Base-by-base conservation (phyloP, 2,329 filamentous ascomycete species). In the Pestalotiopsis sp. region DNA sequence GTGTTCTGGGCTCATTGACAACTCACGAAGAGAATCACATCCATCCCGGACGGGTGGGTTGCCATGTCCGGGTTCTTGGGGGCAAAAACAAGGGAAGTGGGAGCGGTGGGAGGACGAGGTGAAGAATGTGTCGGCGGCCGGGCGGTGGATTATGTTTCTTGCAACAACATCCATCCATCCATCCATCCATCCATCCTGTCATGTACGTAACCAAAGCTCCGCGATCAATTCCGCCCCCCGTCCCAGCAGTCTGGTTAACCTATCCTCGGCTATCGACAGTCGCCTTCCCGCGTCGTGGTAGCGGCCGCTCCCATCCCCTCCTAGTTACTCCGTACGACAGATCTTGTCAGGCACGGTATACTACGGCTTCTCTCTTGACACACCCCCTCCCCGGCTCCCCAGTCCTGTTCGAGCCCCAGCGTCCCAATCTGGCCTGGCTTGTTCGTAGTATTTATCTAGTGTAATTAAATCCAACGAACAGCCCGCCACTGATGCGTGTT, bases 201-300 rank as follows among this genome's bases (percentile, higher is more conserved):
- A 59, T 59, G 57, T 59, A 27, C n/a, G 60, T 31, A 38, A 63
- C 38, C 38, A 38, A 27, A 36, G 31, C 20, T 20, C 45, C 45
- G 45, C 45, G 45, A 52, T n/a, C 45, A 52, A 52, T 52, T 52
- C 45, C 45, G 14, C 45, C 45, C 41, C 20, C 49, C 23, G 63
- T 66, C 63, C 63, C 63, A 57, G 31, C 63, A 57, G 63, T 66
- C 49, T 66, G 63, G 63, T 66, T 66, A 56, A 66, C 41, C 63
- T 57, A 66, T 66, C 17, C 14, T 57, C 63, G 63, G 63, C 63
- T 56, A 66, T 66, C 63, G 63, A 66, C 45, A 23, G n/a, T 66
- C 23, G 20, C 23, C 45, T 14, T 36, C n/a, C 63, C 27, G 45
- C 38, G 41, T 56, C 49, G 45, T 66, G 38, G 45, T 52, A 52